Percentiles rank a stretch among this genome's conserved stretches.
phyloP scores from a whole-genome alignment of 495 filamentous ascomycete genomes.

The Aspergillus baeticus region DNA sequence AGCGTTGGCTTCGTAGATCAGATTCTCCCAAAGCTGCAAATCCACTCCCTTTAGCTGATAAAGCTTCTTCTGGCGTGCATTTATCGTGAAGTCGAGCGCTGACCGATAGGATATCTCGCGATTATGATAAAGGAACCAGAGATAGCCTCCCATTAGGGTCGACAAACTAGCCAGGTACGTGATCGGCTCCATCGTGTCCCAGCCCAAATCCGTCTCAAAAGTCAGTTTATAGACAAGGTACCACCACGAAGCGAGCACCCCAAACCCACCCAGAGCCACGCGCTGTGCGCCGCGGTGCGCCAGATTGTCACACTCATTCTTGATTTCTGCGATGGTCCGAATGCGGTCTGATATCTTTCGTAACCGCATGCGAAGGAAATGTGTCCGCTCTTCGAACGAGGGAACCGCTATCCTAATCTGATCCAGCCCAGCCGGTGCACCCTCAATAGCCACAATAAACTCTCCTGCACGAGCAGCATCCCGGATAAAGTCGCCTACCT shows the following conservation, averaged over 20 bases:
- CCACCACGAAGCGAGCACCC: conserved; percentile 74
- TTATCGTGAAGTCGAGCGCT: conserved; percentile 83
- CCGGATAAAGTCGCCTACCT: conserved; percentile 93
- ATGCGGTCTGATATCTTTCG: conserved; percentile 69
- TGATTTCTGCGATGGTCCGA: conserved; percentile 64
- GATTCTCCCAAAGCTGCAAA: conserved; percentile 67
- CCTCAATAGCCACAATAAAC: conserved; percentile 83
- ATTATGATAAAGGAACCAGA: conserved; percentile 94
- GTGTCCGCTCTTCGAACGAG: conserved; percentile 83
- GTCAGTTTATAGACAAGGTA: conserved; percentile 72
- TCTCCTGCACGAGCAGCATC: conserved; percentile 81
- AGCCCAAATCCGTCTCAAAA: conserved; percentile 75
- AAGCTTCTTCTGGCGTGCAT: conserved; percentile 69
- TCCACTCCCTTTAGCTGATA: conserved; percentile 78
- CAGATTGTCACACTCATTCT: conserved; percentile 75
- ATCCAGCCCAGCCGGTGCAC: conserved; percentile 49
- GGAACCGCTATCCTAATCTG: conserved; percentile 81
- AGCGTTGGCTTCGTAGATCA: conserved; percentile 80
- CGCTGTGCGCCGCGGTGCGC: conserved; percentile 76
- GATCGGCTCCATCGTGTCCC: conserved; percentile 91
- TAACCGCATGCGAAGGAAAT: conserved; percentile 76
- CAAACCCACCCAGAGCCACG: conserved; percentile 77
- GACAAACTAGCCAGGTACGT: conserved; percentile 83
- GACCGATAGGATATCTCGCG: conserved; percentile 82
- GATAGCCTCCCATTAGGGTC: conserved; percentile 83